Base-by-base conservation (phyloP, 495 filamentous ascomycete genomes). In the Pyrenula aspistea region DNA sequence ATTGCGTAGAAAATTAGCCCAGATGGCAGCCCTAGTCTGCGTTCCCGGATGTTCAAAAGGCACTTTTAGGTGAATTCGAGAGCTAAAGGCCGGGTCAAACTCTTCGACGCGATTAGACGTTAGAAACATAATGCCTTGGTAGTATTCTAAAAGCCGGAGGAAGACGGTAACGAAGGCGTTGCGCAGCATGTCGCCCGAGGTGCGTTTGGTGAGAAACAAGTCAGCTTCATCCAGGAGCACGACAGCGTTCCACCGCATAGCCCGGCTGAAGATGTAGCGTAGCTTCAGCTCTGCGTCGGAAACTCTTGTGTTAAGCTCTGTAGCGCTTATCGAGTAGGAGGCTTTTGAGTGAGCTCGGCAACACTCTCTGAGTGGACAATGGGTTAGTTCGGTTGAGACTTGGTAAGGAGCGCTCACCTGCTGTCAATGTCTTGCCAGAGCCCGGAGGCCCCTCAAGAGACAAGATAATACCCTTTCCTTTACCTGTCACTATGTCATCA, bases 211-310 rank as follows among this genome's bases (percentile, higher is more conserved):
- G 0, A 84, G 67, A 56, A 83, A 84, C 0, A 83, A 70, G 52
- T 83, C 80, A 0, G 75, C 77, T 64, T 84, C 78, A 55, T 83
- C 80, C 0, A 83, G 62, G 0, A 84, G 67, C 8, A 55, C 20
- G 50, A 52, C 20, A 10, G 50, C 50, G n/a, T 52, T 20, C 50
- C 19, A 52, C 8, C 19, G 22, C 50, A 19, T 52, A 4, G 50
- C 50, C 8, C 50, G 50, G 50, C 19, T 52, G 22, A 52, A 52
- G 4, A 52, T 21, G 4, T 20, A 4, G n/a, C 50, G 50, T 19
- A 52, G 50, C 4, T 8, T 10, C 8, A 20, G n/a, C 10, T 52
- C 50, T 8, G 22, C 22, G 10, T 8, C 20, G n/a, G 50, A 4
- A 10, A 52, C 50, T 4, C 20, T 24, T 4, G 4, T 52, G 20